Base-by-base conservation (phyloP, 106 monocot genomes). In the Acanthochlamys bracteata region DNA sequence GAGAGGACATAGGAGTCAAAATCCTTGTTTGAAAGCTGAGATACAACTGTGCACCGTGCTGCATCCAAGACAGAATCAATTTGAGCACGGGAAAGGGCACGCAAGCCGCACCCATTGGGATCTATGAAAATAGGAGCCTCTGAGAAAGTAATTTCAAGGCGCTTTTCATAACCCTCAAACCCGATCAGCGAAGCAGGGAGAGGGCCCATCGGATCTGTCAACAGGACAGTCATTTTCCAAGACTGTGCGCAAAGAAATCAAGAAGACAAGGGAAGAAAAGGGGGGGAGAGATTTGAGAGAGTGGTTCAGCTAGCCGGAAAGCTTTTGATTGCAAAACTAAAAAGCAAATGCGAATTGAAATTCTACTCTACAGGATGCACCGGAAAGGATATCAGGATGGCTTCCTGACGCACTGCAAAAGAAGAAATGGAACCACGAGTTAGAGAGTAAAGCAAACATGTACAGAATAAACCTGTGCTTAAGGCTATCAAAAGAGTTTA, bases 151-250 rank as follows among this genome's bases (percentile, higher is more conserved):
- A 96, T 80, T 60, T 96, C 90, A 0, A 96, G 82, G 62, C 90
- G 86, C 66, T 95, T 95, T 73, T 95, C 89, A 41, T 71, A 95
- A n/a, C 95, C 95, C 77, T 95, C 95, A 39, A 96, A 96, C 11
- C 95, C 95, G 20, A 95, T 95, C 0, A 84, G 58, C 4, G 83
- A 84, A 57, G 53, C 56, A 4, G 64, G 71, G 7, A 64, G 64
- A 41, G 72, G 55, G 25, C 55, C 66, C 13, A 46, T 26, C 21
- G 69, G 24, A 17, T 74, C 69, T 20, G 42, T 20, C 15, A 56
- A 15, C 4, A 55, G 23, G 42, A 77, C 60, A 21, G 78, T 42
- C 85, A 93, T 83, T 66, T n/a, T 25, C 6, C 56, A 33, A 33
- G 33, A 33, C 4, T 33, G 33, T 6, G 33, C 6, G 6, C 1